Conservation (phyloP, 768 basidiomycete genomes). For the Leucocoprinus leucothites region DNA sequence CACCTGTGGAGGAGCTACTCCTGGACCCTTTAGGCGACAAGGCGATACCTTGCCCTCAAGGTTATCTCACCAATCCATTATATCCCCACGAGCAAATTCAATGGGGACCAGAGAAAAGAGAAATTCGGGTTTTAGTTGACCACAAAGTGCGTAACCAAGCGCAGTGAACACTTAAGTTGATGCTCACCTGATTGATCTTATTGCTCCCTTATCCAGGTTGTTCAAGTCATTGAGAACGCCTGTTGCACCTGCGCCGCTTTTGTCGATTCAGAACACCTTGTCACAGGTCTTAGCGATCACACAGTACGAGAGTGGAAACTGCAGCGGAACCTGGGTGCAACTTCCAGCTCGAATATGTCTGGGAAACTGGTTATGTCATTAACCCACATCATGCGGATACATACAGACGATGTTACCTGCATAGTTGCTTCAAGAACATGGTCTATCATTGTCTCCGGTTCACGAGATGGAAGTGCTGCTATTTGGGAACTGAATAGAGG, state of each 20-base stretch:
- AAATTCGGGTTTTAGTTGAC: conserved; percentile 63
- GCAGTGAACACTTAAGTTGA: neutral
- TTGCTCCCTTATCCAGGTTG: conserved; percentile 46
- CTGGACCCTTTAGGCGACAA: conserved; percentile 58
- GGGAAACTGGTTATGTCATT: conserved; percentile 31
- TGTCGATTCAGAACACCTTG: conserved; percentile 67
- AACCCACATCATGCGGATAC: conserved; percentile 78
- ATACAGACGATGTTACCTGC: conserved; percentile 63
- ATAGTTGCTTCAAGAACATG: conserved; percentile 76
- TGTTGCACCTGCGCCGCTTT: conserved; percentile 74
- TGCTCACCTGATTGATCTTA: neutral
- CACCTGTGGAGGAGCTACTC: conserved; percentile 47
- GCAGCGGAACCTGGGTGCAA: conserved; percentile 29
- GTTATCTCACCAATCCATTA: conserved; percentile 53
- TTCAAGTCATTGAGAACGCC: conserved; percentile 75
- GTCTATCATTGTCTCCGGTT: conserved; percentile 82
- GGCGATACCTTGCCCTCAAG: conserved; percentile 60
- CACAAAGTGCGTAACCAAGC: conserved; percentile 40
- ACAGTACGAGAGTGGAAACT: conserved; percentile 84
- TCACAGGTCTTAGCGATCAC: conserved; percentile 79
- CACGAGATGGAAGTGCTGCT: conserved; percentile 81
- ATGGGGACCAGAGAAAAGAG: conserved; percentile 56
- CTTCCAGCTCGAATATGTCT: conserved; percentile 8
- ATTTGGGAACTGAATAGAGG: conserved; percentile 90
- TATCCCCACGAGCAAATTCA: conserved; percentile 67